Conservation (phyloP, 2,329 filamentous ascomycete species). For the Pseudogymnoascus sp. region DNA sequence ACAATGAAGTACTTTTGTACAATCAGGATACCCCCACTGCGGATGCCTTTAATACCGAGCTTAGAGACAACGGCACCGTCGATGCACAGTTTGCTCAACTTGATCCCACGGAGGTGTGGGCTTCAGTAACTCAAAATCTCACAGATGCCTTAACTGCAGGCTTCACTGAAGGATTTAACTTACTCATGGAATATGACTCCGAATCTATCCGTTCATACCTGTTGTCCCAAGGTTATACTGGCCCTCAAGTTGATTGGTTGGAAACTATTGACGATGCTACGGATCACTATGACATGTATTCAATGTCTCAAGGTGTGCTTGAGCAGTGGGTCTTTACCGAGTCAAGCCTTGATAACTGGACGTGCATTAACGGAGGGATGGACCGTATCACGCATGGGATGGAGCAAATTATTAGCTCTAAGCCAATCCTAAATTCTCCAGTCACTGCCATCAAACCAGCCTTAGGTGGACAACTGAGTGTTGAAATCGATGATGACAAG, state of each 20-base stretch:
- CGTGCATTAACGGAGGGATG: constrained; percentile 29
- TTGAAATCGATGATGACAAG: constrained; percentile 11
- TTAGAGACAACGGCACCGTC: neutral
- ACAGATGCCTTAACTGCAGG: neutral
- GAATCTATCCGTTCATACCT: constrained; percentile 12
- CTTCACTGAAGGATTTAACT: neutral
- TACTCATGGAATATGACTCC: constrained; percentile 12
- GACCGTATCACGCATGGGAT: constrained; percentile 24
- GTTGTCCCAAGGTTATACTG: neutral
- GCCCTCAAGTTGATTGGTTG: constrained; percentile 14
- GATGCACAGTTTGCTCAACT: neutral
- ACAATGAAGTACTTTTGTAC: constrained; percentile 17
- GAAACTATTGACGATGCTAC: constrained; percentile 22
- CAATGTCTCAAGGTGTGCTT: constrained; percentile 28
- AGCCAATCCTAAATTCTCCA: constrained; percentile 3
- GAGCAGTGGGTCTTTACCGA: constrained; percentile 28
- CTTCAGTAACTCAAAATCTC: neutral
- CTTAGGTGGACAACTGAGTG: constrained; percentile 4
- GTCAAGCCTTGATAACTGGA: constrained; percentile 19
- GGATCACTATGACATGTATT: constrained; percentile 29
- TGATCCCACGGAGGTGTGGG: constrained; percentile 5
- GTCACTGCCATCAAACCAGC: constrained; percentile 11
- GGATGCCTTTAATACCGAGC: constrained; percentile 2
- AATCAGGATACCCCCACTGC: constrained; percentile 18
- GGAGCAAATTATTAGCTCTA: constrained; percentile 12